Evolutionary conservation across 1,139 yeast species (phyloP), one percentile per base, ranked within the genome.

Genomic region (Protomyces pachydermus): DNA sequence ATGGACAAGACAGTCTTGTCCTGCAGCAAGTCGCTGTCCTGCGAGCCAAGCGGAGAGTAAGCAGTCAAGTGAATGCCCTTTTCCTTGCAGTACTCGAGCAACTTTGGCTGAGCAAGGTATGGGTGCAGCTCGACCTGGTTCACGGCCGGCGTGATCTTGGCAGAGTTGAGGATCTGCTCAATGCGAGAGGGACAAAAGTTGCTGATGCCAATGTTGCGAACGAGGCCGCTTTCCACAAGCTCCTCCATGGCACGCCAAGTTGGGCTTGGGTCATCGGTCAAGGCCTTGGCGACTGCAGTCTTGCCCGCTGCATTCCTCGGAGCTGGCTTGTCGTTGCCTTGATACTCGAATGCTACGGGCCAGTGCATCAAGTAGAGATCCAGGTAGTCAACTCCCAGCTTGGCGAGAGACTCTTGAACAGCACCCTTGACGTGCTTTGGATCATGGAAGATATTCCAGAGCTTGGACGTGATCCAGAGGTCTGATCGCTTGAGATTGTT

Each of bases 101-200:
- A 45, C 10, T 60, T 53, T 14, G 57, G 54, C 52, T 69, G 70
- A 9, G 67, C 60, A 16, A 56, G 39, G 51, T 65, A 65, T 18
- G 70, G 70, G 58, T 69, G 70, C 45, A 68, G 93, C 79, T 90
- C 97, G 74, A 90, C 87, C 77, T 90, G 97, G 71, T 88, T 81
- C 63, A 83, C 90, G 64, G 87, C 88, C 62, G 97, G 97, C 71
- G 79, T 82, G 74, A 89, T 84, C 70, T 79, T 82, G 68, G 88
- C 86, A 73, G 90, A 82, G 32, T 42, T 20, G 68, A 87, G 78
- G 71, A 90, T 80, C 73, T 90, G 96, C 71, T 82, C 84, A 70
- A 91, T 76, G 72, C 88, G 79, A 70, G 85, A 86, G 69, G 91
- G 95, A 67, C 81, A 79, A 79, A 86, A 89, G 80, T 91, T 91